Evolutionary conservation across 805 yeast genomes (phyloP), one percentile per base, ranked within the genome.

Genomic region (Jamesozyma piceae): DNA sequence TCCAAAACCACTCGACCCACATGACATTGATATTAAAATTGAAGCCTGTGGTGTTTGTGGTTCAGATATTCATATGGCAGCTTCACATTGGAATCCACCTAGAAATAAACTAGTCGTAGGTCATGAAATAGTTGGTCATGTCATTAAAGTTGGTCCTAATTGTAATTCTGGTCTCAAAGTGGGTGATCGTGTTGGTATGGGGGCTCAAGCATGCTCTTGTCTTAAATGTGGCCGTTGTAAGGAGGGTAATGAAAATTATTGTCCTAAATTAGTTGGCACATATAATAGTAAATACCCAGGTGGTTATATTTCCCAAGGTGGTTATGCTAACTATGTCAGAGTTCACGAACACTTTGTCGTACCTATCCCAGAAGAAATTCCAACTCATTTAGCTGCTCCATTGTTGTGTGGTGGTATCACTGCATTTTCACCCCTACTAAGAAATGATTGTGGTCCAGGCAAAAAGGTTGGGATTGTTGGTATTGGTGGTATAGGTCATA

Each of bases 181-280:
- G 19, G 95, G 94, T 42, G 81, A 85, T 50, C 69, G 86, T 49
- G 92, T 82, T 24, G 95, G 90, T 43, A 72, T 82, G 38, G 94
- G 95, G 51, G 90, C 92, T 22, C 78, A 75, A 54, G 67, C 72
- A 18, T 66, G 64, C 45, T 66, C 82, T 32, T 83, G 92, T 66
- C 60, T 69, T 42, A 64, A 73, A n/a, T 85, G 94, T 65, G 55
- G 67, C 37, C 68, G 77, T 54, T 85, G 88, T 69, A 58, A 67
- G 18, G 47, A 55, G 31, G 70, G 67, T 51, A 71, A 77, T 56
- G 82, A 80, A 51, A 71, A 64, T 49, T 75, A 74, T 67, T 83
- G 94, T 65, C 38, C 59, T 13, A 55, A 67, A 10, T 35, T 50
- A 10, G 70, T 70, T 38, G 61, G 65, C 40, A 82, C 89, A 20